These are phyloP conservation scores for Coemansia sp. DNA, from an alignment of 192 early-diverging fungal genomes.

Conservation along the genomic window DNA sequence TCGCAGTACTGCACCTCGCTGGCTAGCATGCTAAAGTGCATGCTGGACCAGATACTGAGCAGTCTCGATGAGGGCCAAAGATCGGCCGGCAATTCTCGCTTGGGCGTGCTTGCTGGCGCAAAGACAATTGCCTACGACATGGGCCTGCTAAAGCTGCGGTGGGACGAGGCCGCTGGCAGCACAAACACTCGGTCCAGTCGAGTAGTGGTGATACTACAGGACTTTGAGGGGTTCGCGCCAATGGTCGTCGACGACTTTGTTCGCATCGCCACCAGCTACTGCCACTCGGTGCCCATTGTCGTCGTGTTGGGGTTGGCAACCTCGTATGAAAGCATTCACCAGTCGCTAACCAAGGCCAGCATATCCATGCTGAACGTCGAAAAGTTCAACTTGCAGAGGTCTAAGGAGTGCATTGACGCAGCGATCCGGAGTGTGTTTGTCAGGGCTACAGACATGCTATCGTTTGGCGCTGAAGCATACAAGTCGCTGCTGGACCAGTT, in stretches of 20 bases:
- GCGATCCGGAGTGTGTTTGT: conserved; percentile 67
- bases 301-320: conserved; percentile 88
- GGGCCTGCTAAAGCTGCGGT: conserved; percentile 70
- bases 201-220: conserved; percentile 78
- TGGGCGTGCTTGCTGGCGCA: conserved; percentile 18
- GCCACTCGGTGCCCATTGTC: conserved; percentile 71
- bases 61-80: neutral
- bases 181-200: conserved; percentile 31
- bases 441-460: conserved; percentile 52
- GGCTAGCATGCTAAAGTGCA: conserved; percentile 60
- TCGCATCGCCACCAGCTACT: conserved; percentile 66
- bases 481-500: conserved; percentile 81
- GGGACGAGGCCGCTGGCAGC: conserved; percentile 21
- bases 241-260: conserved; percentile 75
- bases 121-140: conserved; percentile 67
- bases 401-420: conserved; percentile 69
- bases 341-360: conserved; percentile 74
- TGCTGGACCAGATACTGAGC: conserved; percentile 73
- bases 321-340: conserved; percentile 78
- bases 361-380: conserved; percentile 74
- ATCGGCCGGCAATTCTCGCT: conserved; percentile 24
- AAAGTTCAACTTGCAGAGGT: conserved; percentile 79
- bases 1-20: conserved; percentile 71
- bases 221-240: conserved; percentile 84
- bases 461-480: conserved; percentile 72